Percentiles rank a stretch among this genome's conserved stretches.
These are phyloP conservation scores for Linanthus parryae DNA, from an alignment of 148 eudicot species.

Conservation along the genomic window DNA sequence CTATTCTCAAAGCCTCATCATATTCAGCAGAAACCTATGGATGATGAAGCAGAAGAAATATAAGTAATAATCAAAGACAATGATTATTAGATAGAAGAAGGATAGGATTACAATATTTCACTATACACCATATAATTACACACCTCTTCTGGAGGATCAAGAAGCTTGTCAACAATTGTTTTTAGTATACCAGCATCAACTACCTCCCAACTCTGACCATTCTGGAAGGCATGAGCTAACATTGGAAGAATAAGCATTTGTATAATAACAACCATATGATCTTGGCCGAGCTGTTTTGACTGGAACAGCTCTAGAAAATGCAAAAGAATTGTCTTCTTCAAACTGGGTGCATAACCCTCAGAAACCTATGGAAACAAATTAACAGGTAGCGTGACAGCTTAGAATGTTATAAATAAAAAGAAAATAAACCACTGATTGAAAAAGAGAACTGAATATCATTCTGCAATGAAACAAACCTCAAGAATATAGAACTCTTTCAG, in stretches of 20 bases:
- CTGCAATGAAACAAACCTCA: slow-evolving; percentile 46
- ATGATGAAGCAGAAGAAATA: slow-evolving; percentile 1
- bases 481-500: slow-evolving; percentile 92
- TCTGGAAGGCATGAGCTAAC: slow-evolving; percentile 97
- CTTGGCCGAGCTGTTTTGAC: slow-evolving; percentile 73
- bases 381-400: slow-evolving; percentile 1
- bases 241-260: slow-evolving; percentile 99
- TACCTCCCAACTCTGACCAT: slow-evolving; percentile 96
- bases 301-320: slow-evolving; percentile 91
- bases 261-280: slow-evolving; percentile 86
- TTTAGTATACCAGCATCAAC: slow-evolving; percentile 77
- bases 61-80: neutral
- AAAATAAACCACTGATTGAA: slow-evolving; percentile 3
- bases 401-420: neutral
- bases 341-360: slow-evolving; percentile 79
- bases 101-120: slow-evolving; percentile 3
- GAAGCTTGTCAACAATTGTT: slow-evolving; percentile 89
- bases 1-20: slow-evolving; percentile 97
- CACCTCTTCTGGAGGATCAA: slow-evolving; percentile 99
- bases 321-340: slow-evolving; percentile 85
- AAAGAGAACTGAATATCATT: neutral
- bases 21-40: slow-evolving; percentile 90
- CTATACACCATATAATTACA: neutral
- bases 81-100: neutral
- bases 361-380: slow-evolving; percentile 59